Evolutionary conservation across 495 filamentous ascomycete species (phyloP), one percentile per base, ranked within the genome.

Genomic region (Talaromyces trachyspermus): DNA sequence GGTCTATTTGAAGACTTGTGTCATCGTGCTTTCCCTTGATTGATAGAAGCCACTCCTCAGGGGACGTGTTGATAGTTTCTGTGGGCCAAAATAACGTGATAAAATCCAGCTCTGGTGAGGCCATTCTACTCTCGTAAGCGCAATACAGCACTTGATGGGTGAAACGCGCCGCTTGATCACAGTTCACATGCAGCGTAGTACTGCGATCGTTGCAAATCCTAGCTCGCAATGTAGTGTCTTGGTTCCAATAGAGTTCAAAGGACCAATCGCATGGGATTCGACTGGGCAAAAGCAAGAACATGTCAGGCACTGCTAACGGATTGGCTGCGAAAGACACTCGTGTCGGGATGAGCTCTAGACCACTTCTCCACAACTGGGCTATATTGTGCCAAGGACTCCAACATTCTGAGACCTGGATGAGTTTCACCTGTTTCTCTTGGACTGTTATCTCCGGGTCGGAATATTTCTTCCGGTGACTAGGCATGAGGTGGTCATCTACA

Each of bases 401-500:
- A 51, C 76, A 71, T 27, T 69, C 72, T 8, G 69, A 62, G 2
- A 84, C 82, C 14, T 69, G 54, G 8, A 75, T 57, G 8, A 80
- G 55, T n/a, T 73, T 64, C 5, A 60, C 57, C 7, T 74, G 59
- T 20, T 66, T 66, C 40, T 77, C 72, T 19, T 73, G 64, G 14
- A 63, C 54, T 1, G 55, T 60, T 39, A 51, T 62, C 9, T 67
- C 51, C 44, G 68, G 59, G 23, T 59, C 50, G 25, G 52, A 52
- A 18, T 59, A 49, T 8, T 77, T 50, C 14, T 19, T 24, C 2
- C 38, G 29, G 32, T 49, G 48, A 22, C 43, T 32, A 1, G 92
- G 91, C 46, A 95, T 68, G 1, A 96, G 70, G 51, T 95, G 78
- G 33, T 95, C 77, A 42, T 89, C 88, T 17, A 96, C 63, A 18